Percentiles rank a stretch among this genome's conserved stretches.
phyloP scores from a whole-genome alignment of 768 basidiomycete genomes.

The Albatrellus ellisii region DNA sequence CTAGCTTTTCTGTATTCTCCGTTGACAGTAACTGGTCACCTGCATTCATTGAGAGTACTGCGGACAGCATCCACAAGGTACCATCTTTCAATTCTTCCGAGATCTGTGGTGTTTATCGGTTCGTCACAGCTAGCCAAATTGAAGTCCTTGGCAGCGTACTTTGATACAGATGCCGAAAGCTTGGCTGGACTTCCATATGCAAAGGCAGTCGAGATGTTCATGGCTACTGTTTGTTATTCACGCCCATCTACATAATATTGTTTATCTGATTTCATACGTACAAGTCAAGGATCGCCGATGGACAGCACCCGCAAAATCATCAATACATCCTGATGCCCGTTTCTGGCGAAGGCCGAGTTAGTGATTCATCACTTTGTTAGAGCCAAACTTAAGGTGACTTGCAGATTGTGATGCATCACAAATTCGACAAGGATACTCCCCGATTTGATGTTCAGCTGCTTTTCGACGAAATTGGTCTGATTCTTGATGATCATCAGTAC shows the following conservation, averaged over 20 bases:
- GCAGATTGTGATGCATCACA: conserved; percentile 75
- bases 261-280: conserved; percentile 1
- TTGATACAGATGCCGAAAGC: conserved; percentile 82
- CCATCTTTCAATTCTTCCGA: not conserved
- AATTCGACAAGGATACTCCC: conserved; percentile 58
- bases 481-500: conserved; percentile 89
- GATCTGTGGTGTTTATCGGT: conserved; percentile 6
- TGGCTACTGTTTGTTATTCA: not conserved
- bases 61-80: conserved; percentile 87
- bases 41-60: conserved; percentile 84
- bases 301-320: conserved; percentile 39
- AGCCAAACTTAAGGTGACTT: not conserved
- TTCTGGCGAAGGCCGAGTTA: conserved; percentile 82
- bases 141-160: conserved; percentile 82
- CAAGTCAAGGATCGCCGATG: conserved; percentile 31
- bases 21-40: conserved; percentile 82
- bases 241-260: not conserved
- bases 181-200: conserved; percentile 52
- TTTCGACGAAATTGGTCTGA: conserved; percentile 89
- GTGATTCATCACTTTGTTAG: no score
- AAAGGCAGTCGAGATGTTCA: conserved; percentile 62
- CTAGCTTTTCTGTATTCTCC: conserved; percentile 79
- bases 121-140: conserved; percentile 75
- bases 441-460: conserved; percentile 78
- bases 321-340: conserved; percentile 95